A percentile compares a stretch with the other conserved stretches of the same genome.
Conservation (phyloP, 768 basidiomycete genomes). For the Cystobasidium onofrii region DNA sequence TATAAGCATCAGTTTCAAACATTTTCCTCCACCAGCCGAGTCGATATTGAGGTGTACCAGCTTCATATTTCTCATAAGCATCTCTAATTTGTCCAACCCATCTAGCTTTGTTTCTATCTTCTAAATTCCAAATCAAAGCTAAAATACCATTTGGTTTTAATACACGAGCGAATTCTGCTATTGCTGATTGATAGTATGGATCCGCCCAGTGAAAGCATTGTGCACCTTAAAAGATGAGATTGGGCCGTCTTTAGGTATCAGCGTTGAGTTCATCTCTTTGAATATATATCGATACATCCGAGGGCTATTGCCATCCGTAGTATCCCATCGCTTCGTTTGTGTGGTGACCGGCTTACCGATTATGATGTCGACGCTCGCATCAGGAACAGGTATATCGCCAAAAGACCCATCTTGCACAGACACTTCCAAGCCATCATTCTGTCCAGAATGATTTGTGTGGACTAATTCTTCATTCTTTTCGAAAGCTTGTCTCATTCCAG, state of each 20-base stretch:
- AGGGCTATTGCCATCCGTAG: too few species aligned
- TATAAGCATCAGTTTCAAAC: conserved; percentile 50
- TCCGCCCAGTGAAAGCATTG: conserved; percentile 89
- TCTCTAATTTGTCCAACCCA: conserved; percentile 72
- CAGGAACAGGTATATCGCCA: conserved; percentile 55
- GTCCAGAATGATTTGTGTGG: neutral
- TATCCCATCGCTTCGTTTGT: too few species aligned
- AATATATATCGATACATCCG: too few species aligned
- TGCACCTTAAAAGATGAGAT: conserved; percentile 50
- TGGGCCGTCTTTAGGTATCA: too few species aligned
- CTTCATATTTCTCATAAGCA: conserved; percentile 45
- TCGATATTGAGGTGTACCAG: conserved; percentile 60
- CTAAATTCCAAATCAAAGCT: conserved; percentile 82
- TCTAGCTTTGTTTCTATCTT: conserved; percentile 56
- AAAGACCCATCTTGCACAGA: conserved; percentile 62
- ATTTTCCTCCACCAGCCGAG: conserved; percentile 34
- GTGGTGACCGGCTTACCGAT: conserved; percentile 63
- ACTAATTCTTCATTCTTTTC: conserved; percentile 47
- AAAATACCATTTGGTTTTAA: conserved; percentile 66
- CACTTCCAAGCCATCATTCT: conserved; percentile 44
- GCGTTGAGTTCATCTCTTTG: too few species aligned
- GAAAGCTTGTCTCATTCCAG: conserved; percentile 75
- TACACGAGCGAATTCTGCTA: conserved; percentile 67
- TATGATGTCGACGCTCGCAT: conserved; percentile 68
- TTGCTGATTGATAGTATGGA: conserved; percentile 64